A percentile compares a stretch with the other conserved stretches of the same genome.
These are phyloP conservation scores for Cucumis hystrix DNA, from an alignment of 306 rosid species.

Conservation along the genomic window DNA sequence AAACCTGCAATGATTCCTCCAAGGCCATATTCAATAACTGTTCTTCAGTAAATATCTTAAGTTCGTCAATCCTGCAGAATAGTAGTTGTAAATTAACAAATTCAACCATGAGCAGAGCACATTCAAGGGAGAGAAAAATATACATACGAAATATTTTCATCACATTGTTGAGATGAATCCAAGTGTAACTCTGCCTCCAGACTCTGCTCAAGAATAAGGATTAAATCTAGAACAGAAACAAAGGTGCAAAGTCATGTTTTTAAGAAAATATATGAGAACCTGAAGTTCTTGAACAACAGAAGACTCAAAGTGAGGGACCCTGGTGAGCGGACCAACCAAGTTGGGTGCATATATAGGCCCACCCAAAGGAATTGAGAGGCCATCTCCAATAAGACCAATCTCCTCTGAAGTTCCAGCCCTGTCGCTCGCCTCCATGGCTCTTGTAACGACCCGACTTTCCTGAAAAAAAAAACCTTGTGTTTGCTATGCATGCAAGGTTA, in stretches of 20 bases:
- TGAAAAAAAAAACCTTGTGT: too few relatives aligned
- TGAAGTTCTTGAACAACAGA: slow-evolving; percentile 39
- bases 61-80: slow-evolving; percentile 55
- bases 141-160: slow-evolving; percentile 51
- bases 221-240: not conserved
- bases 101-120: not conserved
- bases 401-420: not conserved
- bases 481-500: too few relatives aligned
- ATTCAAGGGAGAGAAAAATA: not conserved
- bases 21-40: slow-evolving; percentile 76
- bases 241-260: not conserved
- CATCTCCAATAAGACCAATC: not conserved
- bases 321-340: slow-evolving; percentile 36
- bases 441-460: too few relatives aligned
- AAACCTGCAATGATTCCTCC: slow-evolving; percentile 43
- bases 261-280: slow-evolving; percentile 19
- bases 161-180: slow-evolving; percentile 14
- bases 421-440: slow-evolving; percentile 3
- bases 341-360: slow-evolving; percentile 70
- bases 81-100: not conserved
- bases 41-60: slow-evolving; percentile 53
- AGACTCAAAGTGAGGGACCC: slow-evolving; percentile 33
- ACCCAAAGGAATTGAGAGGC: slow-evolving; percentile 43
- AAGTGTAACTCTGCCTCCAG: slow-evolving; percentile 35
- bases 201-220: slow-evolving; percentile 22